phyloP scores from a whole-genome alignment of 768 basidiomycete species.

The Xanthoconium stramineum region DNA sequence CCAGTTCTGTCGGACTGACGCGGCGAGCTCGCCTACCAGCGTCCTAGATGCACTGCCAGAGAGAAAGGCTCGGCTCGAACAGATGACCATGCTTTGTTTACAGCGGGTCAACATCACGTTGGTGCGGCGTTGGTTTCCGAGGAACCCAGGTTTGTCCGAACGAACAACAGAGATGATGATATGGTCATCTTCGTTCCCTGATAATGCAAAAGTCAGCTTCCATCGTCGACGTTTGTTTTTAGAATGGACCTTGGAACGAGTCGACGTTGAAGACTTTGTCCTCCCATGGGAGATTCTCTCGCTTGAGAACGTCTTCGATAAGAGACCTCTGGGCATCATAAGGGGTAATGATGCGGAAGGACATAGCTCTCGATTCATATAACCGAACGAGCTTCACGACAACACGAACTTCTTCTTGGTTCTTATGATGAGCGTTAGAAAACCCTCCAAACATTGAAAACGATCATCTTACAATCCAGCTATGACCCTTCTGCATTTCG shows the following conservation, averaged over 20 bases:
- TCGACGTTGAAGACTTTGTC: conserved; percentile 77
- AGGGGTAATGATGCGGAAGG: conserved; percentile 71
- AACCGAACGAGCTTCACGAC: conserved; percentile 52
- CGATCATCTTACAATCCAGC: conserved; percentile 33
- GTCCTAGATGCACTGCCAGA: conserved; percentile 15
- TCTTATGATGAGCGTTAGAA: conserved; percentile 41
- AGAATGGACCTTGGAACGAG: conserved; percentile 68
- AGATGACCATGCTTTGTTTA: conserved; percentile 70
- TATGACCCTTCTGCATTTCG: conserved; percentile 28
- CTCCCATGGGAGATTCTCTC: conserved; percentile 45
- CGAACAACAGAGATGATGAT: conserved; percentile 72
- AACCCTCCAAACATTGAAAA: background rate
- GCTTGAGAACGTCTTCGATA: conserved; percentile 56
- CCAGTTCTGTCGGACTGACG: conserved; percentile 14
- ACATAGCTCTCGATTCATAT: conserved; percentile 42
- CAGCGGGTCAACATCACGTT: conserved; percentile 87
- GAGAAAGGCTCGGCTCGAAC: conserved; percentile 42
- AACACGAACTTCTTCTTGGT: conserved; percentile 49
- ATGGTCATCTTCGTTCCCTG: conserved; percentile 79
- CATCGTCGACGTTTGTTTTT: background rate
- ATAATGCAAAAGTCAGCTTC: conserved; percentile 7
- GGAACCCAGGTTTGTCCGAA: conserved; percentile 57
- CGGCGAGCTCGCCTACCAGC: conserved; percentile 25
- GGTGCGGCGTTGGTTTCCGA: conserved; percentile 57
- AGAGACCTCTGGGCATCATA: conserved; percentile 66